Evolutionary conservation across 768 basidiomycete species (phyloP).

Genomic region (Tephrocybe rancida): DNA sequence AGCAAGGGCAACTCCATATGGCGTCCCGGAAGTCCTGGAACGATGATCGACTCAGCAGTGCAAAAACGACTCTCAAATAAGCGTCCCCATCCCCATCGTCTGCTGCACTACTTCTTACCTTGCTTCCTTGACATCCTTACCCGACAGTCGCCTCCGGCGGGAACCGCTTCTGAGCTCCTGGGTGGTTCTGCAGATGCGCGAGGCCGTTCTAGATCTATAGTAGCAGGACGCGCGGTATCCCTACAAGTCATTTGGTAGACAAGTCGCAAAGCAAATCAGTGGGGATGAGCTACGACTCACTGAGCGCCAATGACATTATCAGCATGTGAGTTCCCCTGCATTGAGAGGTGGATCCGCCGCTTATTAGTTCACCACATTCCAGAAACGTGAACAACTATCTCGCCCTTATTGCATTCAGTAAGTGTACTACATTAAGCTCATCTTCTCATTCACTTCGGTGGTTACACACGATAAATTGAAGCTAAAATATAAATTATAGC

Average conservation of each 20-base stretch:
- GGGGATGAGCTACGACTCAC: conserved; percentile 9
- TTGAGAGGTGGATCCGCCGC: not conserved
- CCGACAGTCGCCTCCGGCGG: too few species aligned
- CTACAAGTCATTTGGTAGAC: too few species aligned
- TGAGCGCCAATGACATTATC: conserved; percentile 1
- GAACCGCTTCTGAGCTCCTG: too few species aligned
- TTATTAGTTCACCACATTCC: not conserved
- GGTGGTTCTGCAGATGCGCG: not conserved
- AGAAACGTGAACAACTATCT: conserved; percentile 10
- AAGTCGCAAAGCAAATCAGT: not conserved
- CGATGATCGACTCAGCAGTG: too few species aligned
- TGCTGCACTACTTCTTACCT: too few species aligned
- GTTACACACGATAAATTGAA: not conserved
- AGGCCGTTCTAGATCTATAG: not conserved
- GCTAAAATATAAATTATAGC: conserved; percentile 12
- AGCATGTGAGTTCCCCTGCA: conserved; percentile 3
- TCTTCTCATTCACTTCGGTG: not conserved
- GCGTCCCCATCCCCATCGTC: too few species aligned
- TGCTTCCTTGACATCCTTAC: too few species aligned
- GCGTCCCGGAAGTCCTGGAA: too few species aligned
- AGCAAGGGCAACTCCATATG: too few species aligned
- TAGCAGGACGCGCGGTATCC: not conserved
- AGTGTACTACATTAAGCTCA: not conserved
- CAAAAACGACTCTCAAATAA: too few species aligned
- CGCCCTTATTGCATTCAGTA: conserved; percentile 9